Evolutionary conservation across 148 eudicot genomes (phyloP).

Genomic region (Chenopodium suecicum): DNA sequence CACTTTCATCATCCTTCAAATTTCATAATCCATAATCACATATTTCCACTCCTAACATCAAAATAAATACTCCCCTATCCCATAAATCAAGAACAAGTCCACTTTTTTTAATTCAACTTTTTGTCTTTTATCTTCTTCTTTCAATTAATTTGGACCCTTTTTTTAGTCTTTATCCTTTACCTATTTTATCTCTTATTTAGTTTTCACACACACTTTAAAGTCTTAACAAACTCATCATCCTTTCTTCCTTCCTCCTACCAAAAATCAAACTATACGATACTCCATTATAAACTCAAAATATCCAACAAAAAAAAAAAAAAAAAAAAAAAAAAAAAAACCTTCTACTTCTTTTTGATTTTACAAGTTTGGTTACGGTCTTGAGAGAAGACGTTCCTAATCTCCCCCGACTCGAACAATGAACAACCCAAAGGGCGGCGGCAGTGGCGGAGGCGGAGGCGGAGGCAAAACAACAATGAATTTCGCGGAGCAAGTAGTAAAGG

Average conservation of each 20-base stretch:
- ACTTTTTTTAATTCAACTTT: background rate
- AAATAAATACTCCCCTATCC: background rate
- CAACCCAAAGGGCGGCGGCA: background rate
- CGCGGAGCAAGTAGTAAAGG: constrained; percentile 16
- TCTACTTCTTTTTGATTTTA: no score
- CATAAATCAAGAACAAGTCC: background rate
- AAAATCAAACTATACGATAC: background rate
- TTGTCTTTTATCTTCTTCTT: background rate
- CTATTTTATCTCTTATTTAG: background rate
- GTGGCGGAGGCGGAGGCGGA: no score
- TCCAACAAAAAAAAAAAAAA: no score
- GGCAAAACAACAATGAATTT: background rate
- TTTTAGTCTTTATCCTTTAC: background rate
- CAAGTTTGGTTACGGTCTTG: no score
- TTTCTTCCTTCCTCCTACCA: background rate
- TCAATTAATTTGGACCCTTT: background rate
- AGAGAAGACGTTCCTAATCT: no score
- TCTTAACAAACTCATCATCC: no score
- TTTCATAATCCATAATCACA: background rate
- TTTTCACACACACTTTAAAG: background rate
- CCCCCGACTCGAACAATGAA: background rate
- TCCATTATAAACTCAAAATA: no score
- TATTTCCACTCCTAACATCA: background rate
- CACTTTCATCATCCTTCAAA: no score
- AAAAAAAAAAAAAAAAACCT: no score